Evolutionary conservation across 306 rosid species (phyloP), one percentile per base, ranked within the genome.

Genomic region (Cyamopsis tetragonoloba): DNA sequence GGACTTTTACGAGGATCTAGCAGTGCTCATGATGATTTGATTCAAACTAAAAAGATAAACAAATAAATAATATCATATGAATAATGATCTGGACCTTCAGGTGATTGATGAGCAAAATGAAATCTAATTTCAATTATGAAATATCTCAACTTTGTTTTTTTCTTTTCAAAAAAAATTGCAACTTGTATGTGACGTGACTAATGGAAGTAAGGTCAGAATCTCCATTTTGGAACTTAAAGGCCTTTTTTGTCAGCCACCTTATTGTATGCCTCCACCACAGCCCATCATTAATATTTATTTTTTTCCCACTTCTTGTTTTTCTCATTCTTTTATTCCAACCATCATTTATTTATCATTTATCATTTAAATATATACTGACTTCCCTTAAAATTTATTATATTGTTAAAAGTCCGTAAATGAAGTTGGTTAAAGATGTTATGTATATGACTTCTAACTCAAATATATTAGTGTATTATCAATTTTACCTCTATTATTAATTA

Each of bases 221-320:
- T 53, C 53, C 60, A 22, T 24, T 44, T 38, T 23, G 14, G 30
- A 55, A 14, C 32, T 41, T 42, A 55, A 56, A 50, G 22, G 58
- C 64, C 46, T 72, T 39, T 71, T 65, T 31, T 55, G 48, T 62
- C 55, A 14, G 22, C 75, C 69, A 73, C 42, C 72, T 44, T 55
- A 55, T 71, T 76, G 66, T 34, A 71, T 68, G 44, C 44, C 32
- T 53, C 63, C 73, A 81, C 78, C 70, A 43, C 61, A n/a, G n/a
- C 32, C 37, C 53, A 31, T 18, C 51, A 69, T 76, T 69, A 65
- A 69, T 58, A 79, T 71, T 60, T 63, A 65, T 73, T 58, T 79
- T 71, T 60, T 63, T 70, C 65, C 86, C 83, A 79, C 89, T 76
- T 53, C 57, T 58, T 41, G 5, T 14, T 80, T 74, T 68, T 60